Conservation (phyloP, 768 basidiomycete species). For the Filobasidium floriforme region DNA sequence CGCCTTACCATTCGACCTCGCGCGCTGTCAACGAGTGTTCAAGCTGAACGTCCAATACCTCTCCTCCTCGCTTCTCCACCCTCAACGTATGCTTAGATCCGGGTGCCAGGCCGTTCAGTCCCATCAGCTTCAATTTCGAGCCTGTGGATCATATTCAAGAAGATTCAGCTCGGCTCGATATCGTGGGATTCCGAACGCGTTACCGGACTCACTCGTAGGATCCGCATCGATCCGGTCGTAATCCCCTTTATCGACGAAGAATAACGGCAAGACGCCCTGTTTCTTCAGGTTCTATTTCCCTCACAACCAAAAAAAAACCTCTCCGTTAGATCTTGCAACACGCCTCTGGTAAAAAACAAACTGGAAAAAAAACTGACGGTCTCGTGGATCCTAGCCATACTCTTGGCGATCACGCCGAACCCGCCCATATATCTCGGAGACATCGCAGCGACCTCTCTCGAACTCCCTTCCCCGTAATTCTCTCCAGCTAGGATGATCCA, state of each 20-base stretch:
- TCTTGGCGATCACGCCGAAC: conserved; percentile 23
- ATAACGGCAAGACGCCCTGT: conserved; percentile 17
- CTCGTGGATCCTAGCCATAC: conserved; percentile 26
- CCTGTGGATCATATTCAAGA: background rate
- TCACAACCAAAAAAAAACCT: too few relatives aligned
- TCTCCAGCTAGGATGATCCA: conserved; percentile 25
- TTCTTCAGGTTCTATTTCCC: conserved; percentile 21
- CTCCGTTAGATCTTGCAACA: too few relatives aligned
- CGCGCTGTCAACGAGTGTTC: background rate
- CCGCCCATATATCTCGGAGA: conserved; percentile 84
- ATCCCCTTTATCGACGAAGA: conserved; percentile 10
- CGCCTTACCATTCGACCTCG: conserved; percentile 5
- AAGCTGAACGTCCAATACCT: background rate
- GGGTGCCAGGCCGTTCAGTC: background rate
- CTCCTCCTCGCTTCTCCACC: background rate
- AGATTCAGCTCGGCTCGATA: background rate
- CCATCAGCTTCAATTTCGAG: background rate
- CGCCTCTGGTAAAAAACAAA: too few relatives aligned
- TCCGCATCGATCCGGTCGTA: conserved; percentile 10
- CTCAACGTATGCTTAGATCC: background rate
- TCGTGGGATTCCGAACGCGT: background rate
- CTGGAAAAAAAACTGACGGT: too few relatives aligned
- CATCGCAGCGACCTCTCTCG: conserved; percentile 52
- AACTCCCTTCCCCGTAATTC: conserved; percentile 26
- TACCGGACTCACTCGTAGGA: background rate